Base-by-base conservation (phyloP, 2,329 filamentous ascomycete species). In the Ophioceras dolichostomum region DNA sequence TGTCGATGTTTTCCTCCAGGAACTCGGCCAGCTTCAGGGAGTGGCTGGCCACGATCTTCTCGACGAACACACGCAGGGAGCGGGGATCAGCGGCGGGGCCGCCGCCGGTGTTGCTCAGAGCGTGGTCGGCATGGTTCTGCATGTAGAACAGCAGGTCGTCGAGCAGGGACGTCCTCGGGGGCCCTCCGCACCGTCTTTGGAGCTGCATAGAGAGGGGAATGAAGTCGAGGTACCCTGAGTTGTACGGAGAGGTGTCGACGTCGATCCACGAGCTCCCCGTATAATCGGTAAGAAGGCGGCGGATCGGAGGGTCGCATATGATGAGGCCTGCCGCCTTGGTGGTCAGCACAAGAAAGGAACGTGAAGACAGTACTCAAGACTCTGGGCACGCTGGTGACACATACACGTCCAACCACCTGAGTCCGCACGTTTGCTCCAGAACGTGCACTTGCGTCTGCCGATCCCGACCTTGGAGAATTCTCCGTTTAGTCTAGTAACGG, bases 101-200 rank as follows among this genome's bases (percentile, higher is more conserved):
- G 37, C 37, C 28, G 41, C 38, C 12, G 22, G 20, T 32, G 19
- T 10, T 41, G 19, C 6, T 30, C 19, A 33, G 10, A n/a, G 29
- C 22, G 14, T 24, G 14, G n/a, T 14, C 24, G 16, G 33, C 42
- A 39, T 51, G 45, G 6, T 36, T 40, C 32, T 39, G 27, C 18
- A 50, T 39, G 32, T 50, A 51, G 33, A 45, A 51, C 12, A 44
- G 37, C 13, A 51, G 39, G 21, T 51, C 49, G n/a, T 50, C 41
- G 17, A 46, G 41, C 39, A 50, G 33, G 5, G 38, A 47, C 1
- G 40, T 43, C 13, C 47, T 33, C 9, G 42, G 46, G 5, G 49
- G 49, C 2, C 44, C 47, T 26, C 7, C 22, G 8, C 22, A 12
- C 22, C 22, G 22, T 7, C 7, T 26, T 12, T 26, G 22, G 22